These are phyloP conservation scores for Talaromyces sp. DNA, from an alignment of 2,329 filamentous ascomycete genomes.

Conservation along the genomic window DNA sequence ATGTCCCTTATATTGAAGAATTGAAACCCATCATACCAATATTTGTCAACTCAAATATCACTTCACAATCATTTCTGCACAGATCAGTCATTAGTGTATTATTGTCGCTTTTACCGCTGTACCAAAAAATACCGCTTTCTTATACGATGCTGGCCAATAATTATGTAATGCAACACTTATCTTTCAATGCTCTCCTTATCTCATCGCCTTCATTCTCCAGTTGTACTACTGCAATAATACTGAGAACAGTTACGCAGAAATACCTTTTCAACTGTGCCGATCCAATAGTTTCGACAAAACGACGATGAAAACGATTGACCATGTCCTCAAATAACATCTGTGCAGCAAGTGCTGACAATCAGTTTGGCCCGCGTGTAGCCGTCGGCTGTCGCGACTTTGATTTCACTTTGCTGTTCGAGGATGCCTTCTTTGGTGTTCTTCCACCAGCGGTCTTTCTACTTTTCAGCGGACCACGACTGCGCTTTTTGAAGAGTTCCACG, in stretches of 20 bases:
- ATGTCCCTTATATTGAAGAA: background rate
- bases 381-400: conserved; percentile 32
- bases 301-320: background rate
- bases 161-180: too few relatives aligned
- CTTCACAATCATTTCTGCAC: too few relatives aligned
- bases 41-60: background rate
- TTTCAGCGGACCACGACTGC: conserved; percentile 17
- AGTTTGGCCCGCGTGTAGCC: conserved; percentile 2
- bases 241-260: too few relatives aligned
- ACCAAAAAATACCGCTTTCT: too few relatives aligned
- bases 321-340: background rate
- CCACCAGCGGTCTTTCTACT: conserved; percentile 32
- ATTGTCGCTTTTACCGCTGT: too few relatives aligned
- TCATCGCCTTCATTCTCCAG: too few relatives aligned
- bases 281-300: background rate
- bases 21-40: background rate
- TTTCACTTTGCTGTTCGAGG: conserved; percentile 42
- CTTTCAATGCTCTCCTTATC: too few relatives aligned
- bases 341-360: background rate
- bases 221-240: too few relatives aligned
- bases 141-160: too few relatives aligned
- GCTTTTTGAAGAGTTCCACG: conserved; percentile 13
- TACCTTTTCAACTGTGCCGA: too few relatives aligned
- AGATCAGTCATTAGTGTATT: too few relatives aligned
- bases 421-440: conserved; percentile 32